Evolutionary conservation across 2,329 filamentous ascomycete species (phyloP), one percentile per base, ranked within the genome.

Genomic region (Xylaria sp.): DNA sequence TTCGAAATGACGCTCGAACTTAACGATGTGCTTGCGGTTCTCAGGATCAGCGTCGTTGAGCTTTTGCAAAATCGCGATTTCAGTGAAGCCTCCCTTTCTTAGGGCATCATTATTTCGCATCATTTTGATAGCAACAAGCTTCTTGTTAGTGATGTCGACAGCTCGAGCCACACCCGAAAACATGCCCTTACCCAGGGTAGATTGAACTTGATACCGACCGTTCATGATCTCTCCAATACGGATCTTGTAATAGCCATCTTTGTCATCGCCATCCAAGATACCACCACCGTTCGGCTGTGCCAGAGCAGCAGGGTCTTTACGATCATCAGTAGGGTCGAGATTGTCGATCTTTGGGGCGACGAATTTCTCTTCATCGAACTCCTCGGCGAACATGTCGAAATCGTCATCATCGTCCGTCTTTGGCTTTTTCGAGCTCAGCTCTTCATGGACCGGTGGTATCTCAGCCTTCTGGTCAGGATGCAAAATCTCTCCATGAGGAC

Each of bases 111-210:
- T 98, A 81, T 97, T 97, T 72, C 96, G 92, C 81, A 98, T 97
- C 76, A 99, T 96, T 83, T 99, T 99, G 86, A 99, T 92, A 28
- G 96, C 96, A 39, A 98, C 94, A n/a, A 92, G 80, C 74, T 89
- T 88, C 76, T 90, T 91, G 67, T 87, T 92, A 58, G 89, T 89
- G 25, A 91, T 88, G 80, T 98, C 94, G 71, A 89, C 87, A 25
- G 96, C 96, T 72, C 94, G 90, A 63, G 96, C 94, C n/a, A 99
- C 96, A 9, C 94, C 94, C 0, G 96, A 97, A 80, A 98, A 99
- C 87, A 98, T 97, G 75, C 96, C 96, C 81, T 93, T 94, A 72
- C 96, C 96, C 25, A 99, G 86, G 62, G 91, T 91, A 68, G 94
- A 90, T 79, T 95, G 92, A 39, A 99, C 90, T 78, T 96, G 93